Percentiles rank a stretch among this genome's conserved stretches.
phyloP scores from a whole-genome alignment of 2,329 filamentous ascomycete genomes.

The Talaromyces sp. region DNA sequence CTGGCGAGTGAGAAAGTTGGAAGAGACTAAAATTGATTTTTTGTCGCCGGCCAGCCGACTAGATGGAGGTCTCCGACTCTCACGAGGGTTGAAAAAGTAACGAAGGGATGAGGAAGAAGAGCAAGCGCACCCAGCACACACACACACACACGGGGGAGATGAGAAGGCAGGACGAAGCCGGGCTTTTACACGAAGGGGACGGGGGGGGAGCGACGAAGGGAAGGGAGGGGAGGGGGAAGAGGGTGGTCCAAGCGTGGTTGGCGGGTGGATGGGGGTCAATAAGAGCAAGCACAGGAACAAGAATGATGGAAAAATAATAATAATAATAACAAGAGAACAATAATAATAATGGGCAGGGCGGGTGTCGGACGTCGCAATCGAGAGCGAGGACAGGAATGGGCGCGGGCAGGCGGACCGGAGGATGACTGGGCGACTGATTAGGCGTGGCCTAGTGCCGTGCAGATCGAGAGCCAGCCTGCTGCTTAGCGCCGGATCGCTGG shows the following conservation, averaged over 20 bases:
- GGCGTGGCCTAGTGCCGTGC: background rate
- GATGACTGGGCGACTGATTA: background rate
- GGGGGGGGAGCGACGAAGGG: background rate
- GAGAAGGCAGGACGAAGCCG: background rate
- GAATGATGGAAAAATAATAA: background rate
- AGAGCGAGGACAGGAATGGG: background rate
- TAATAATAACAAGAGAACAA: background rate
- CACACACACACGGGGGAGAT: too few species aligned
- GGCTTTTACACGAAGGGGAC: slow-evolving; percentile 6
- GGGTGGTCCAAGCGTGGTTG: background rate
- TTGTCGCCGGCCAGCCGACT: background rate
- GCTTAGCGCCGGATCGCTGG: background rate
- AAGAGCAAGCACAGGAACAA: background rate
- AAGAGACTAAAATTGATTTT: background rate
- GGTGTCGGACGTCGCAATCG: background rate
- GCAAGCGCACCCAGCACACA: background rate
- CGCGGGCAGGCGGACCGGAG: background rate
- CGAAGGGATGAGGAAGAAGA: background rate
- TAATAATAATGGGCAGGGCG: background rate
- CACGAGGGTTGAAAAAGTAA: background rate
- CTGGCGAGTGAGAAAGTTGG: background rate
- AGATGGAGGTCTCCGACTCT: background rate
- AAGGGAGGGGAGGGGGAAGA: background rate
- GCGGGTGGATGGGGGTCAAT: background rate
- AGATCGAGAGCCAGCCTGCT: background rate